A percentile compares a stretch with the other conserved stretches of the same genome.
These are phyloP conservation scores for Arthroderma uncinatum DNA, from an alignment of 2,329 filamentous ascomycete genomes.

Conservation along the genomic window DNA sequence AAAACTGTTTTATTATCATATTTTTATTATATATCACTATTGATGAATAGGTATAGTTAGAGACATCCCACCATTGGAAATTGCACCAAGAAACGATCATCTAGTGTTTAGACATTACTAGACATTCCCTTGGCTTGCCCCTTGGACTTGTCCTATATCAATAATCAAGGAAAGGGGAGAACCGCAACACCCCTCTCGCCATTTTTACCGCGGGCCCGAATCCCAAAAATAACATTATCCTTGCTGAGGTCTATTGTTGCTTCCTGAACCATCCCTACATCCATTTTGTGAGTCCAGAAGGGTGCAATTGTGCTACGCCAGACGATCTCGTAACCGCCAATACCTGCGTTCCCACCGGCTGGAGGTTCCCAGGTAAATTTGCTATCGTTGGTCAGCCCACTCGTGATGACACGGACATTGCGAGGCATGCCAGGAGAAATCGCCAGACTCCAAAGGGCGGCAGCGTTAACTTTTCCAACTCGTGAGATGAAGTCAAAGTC, in stretches of 20 bases:
- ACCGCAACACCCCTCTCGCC: constrained; percentile 11
- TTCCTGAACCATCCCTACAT: constrained; percentile 9
- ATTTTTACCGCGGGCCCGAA: constrained; percentile 10
- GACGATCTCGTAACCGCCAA: constrained; percentile 11
- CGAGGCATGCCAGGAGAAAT: constrained; percentile 10
- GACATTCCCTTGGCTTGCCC: too few species aligned
- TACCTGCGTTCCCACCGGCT: constrained; percentile 3
- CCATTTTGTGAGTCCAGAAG: constrained; percentile 11
- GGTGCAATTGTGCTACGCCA: constrained; percentile 12
- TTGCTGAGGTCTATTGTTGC: constrained; percentile 10
- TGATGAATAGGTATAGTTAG: too few species aligned
- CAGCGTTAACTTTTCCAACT: constrained; percentile 9
- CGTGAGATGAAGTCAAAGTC: constrained; percentile 10
- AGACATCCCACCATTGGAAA: too few species aligned
- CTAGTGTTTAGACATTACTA: too few species aligned
- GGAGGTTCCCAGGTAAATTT: constrained; percentile 10
- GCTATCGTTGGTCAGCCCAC: constrained; percentile 8
- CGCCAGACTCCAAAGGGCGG: constrained; percentile 10
- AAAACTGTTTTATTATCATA: too few species aligned
- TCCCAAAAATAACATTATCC: constrained; percentile 12
- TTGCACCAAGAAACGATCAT: too few species aligned
- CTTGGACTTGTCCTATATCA: too few species aligned
- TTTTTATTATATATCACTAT: too few species aligned
- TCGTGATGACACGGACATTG: constrained; percentile 10
- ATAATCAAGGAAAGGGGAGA: constrained; percentile 9